phyloP scores from a whole-genome alignment of 2,329 filamentous ascomycete species.

The Colletotrichum navitas region DNA sequence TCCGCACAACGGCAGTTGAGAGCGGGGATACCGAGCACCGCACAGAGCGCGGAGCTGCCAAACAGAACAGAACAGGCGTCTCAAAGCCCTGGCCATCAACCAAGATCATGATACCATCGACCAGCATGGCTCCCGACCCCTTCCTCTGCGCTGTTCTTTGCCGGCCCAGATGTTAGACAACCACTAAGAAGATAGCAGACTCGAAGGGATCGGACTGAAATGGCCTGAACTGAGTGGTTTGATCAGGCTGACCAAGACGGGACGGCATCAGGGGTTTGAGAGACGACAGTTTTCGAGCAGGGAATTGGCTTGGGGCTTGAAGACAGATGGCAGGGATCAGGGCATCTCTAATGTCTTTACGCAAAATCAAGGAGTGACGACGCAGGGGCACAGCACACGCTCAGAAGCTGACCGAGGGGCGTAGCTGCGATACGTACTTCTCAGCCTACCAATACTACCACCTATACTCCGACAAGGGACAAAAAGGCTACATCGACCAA shows the following conservation, averaged over 20 bases:
- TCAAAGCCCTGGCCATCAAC: not conserved
- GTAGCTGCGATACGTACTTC: not conserved
- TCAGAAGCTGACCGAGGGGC: conserved; percentile 3
- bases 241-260: not conserved
- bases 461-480: not conserved
- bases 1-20: conserved; percentile 18
- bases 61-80: not conserved
- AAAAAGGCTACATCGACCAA: not conserved
- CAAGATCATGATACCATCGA: not conserved
- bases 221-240: not conserved
- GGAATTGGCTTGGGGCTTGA: not conserved
- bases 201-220: not conserved
- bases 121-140: not conserved
- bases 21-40: not conserved
- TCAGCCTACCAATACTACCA: not conserved
- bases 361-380: conserved; percentile 19
- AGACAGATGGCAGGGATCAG: conserved; percentile 18
- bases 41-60: not conserved
- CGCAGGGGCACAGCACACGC: conserved; percentile 18
- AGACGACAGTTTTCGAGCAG: conserved; percentile 1
- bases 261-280: not conserved
- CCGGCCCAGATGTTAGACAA: not conserved
- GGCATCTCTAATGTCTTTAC: not conserved
- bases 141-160: not conserved
- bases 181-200: not conserved